Evolutionary conservation across 352 stramenopile species (phyloP).

Genomic region (Ophiocytium majus): DNA sequence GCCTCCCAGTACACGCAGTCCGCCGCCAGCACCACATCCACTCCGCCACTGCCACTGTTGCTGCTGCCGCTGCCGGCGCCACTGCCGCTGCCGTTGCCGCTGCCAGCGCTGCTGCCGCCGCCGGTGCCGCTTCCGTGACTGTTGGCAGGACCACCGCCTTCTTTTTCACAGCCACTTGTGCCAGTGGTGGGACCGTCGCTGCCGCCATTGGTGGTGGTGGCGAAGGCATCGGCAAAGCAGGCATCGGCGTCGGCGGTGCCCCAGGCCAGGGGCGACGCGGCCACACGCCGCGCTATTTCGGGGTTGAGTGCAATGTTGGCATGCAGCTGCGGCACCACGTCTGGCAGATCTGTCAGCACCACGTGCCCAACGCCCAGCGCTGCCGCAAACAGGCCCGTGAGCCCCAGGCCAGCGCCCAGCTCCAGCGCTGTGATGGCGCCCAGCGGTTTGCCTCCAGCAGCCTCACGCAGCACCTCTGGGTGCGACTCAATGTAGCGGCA

Average conservation of each 20-base stretch:
- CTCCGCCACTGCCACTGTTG: not conserved
- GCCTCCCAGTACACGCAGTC: slow-evolving; percentile 47
- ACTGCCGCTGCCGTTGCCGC: no score
- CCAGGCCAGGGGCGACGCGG: slow-evolving; percentile 20
- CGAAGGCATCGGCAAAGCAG: not conserved
- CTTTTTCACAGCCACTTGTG: not conserved
- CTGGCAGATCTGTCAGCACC: slow-evolving; percentile 35
- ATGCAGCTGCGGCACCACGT: slow-evolving; percentile 8
- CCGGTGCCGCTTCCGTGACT: no score
- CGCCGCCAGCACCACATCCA: slow-evolving; percentile 12
- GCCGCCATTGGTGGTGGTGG: no score
- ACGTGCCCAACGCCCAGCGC: slow-evolving; percentile 19
- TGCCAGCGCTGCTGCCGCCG: no score
- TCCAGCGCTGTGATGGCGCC: slow-evolving; percentile 15
- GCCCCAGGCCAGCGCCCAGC: slow-evolving; percentile 31
- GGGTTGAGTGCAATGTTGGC: slow-evolving; percentile 30
- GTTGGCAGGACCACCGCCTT: no score
- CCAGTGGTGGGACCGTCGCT: no score
- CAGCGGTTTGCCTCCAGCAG: slow-evolving; percentile 9
- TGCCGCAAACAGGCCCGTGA: slow-evolving; percentile 31
- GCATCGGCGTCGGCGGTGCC: slow-evolving; percentile 18
- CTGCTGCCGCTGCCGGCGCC: no score
- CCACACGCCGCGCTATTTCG: not conserved
- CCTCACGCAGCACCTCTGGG: not conserved
- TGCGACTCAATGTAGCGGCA: slow-evolving; percentile 31